Base-by-base conservation (phyloP, 495 filamentous ascomycete species). In the Podospora bellae-mahoneyi region DNA sequence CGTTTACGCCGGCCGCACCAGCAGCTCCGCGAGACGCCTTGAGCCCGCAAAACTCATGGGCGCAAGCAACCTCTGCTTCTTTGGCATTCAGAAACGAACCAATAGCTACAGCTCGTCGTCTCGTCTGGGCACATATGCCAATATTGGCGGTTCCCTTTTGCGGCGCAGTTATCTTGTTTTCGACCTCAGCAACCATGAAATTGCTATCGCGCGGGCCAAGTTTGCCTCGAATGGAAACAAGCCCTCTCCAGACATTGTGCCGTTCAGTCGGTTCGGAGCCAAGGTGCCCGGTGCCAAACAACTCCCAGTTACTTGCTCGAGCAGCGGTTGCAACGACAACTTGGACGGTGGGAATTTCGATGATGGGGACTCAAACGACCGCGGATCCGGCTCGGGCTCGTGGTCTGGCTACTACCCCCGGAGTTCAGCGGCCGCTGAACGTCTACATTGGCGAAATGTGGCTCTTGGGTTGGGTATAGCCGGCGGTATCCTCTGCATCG, bases 131-230 rank as follows among this genome's bases (percentile, higher is more conserved):
- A 79, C 77, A 30, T 85, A 84, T n/a, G 79, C 80, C 60, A 85
- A 93, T 34, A 76, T 96, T 26, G 93, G 93, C 5, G 91, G 93
- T 75, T 93, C 92, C 0, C 92, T 96, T 77, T 80, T 97, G 18
- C 87, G 92, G 66, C 90, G 88, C 61, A 89, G 90, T 2, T 97
- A 96, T 72, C 86, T 93, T 23, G 93, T 96, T 1, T 96, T 92
- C 72, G 93, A 96, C 73, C 78, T 93, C 6, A 81, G 77, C 34
- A 94, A 92, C 74, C 88, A 91, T 72, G 83, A 91, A 71, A 89
- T 97, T 57, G 89, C 87, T 23, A 72, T 97, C 28, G 93, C 91
- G 4, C 87, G 89, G 58, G 91, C 89, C 18, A 84, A 87, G 57
- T 93, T 93, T 78, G 87, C 92, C 67, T 75, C 86, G 6, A 57